Evolutionary conservation across 768 basidiomycete genomes (phyloP), one percentile per base, ranked within the genome.

Genomic region (Leucocoprinus sp.): DNA sequence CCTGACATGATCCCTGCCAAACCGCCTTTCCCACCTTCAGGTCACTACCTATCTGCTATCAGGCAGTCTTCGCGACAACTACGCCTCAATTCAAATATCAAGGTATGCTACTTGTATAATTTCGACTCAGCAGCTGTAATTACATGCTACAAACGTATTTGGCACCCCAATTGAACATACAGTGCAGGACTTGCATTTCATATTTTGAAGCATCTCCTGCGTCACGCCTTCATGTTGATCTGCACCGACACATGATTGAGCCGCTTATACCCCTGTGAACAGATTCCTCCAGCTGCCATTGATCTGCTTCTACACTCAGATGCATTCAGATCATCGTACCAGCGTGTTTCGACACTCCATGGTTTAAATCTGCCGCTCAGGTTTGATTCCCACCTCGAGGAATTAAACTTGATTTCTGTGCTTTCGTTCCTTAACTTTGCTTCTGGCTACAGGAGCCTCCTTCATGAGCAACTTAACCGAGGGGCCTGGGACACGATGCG

Each of bases 401-500:
- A 95, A 63, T 68, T 95, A 48, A 93, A 91, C 60, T 67, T 93
- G 22, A 65, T 93, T n/a, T 78, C 82, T 36, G 62, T 87, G 6
- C 75, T 92, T 33, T 78, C 82, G 2, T 70, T 92, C 12, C 71
- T 95, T 26, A 92, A 92, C 60, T 88, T 93, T 59, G 85, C 75
- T 4, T 87, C 85, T 1, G 86, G 85, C 27, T 93, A 86, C 60
- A 83, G 87, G 19, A 67, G 71, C 4, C 77, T 82, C 4, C 71
- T 93, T 29, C 88, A 87, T 60, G 62, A 64, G 11, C 76, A 78
- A 45, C 83, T 83, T 2, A 78, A 81, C 11, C 78, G 87, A 33
- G 89, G 90, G 17, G 87, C 88, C 50, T 91, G 82, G 75, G 86
- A 93, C 60, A 79, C 77, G 45, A 85, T 92, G 55, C 75, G 84